Evolutionary conservation across 495 filamentous ascomycete species (phyloP), one percentile per base, ranked within the genome.

Genomic region (Immersiella caudata): DNA sequence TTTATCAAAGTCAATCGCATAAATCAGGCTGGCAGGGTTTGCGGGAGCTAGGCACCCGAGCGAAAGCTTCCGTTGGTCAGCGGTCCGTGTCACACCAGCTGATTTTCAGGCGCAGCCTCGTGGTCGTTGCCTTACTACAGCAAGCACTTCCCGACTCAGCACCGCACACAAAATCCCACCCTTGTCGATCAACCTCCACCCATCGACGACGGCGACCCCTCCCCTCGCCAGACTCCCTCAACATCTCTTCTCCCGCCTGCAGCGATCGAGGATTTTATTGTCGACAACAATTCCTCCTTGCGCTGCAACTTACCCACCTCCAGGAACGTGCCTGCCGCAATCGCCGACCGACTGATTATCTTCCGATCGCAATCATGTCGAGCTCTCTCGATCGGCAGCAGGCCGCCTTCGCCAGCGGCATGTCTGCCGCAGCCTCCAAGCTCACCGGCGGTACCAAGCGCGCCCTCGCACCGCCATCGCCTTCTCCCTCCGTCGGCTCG

Each of bases 381-480:
- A 81, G 72, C 73, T 81, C 76, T 54, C 78, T 87, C 68, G 78
- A 85, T 51, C 82, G 80, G 60, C 81, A 85, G 72, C 73, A 79
- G 36, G 79, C 75, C 16, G 77, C 79, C 49, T 86, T 87, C 70
- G 80, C 77, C 58, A 75, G 76, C 71, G 76, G 75, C 68, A 79
- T 85, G 68, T 76, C 79, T 40, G 79, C 81, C 20, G 80, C 82
- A 29, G 79, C 83, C 46, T 70, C 78, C 58, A 85, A 85, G 68
- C 69, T 86, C 36, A 33, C 40, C 62, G 79, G 67, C 62, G 79
- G 67, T 64, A 83, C 74, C 68, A 85, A 84, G 68, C 79, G 82
- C 52, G 75, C 78, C 62, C 76, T 76, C 63, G 78, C 72, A 26
- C 75, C 67, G 59, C 78, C 71, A 49, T 77, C 73, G 27, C 81